Evolutionary conservation across 2,329 filamentous ascomycete genomes (phyloP), one percentile per base, ranked within the genome.

Genomic region (Aspergillus eucalypticola): DNA sequence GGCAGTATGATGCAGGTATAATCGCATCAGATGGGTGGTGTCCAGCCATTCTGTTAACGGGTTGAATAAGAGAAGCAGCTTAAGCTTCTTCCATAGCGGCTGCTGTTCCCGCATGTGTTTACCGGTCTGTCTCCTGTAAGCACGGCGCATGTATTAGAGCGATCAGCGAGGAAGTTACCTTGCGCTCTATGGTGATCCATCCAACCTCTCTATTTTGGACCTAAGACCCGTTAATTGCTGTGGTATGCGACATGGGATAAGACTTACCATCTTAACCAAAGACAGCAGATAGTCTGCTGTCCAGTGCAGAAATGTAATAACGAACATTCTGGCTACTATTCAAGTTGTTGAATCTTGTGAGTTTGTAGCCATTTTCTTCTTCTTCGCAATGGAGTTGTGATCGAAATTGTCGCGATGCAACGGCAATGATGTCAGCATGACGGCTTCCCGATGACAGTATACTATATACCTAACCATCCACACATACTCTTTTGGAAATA

Each of bases 51-150:
- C 77, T 6, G 67, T 73, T 1, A 75, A 46, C 2, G 73, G 76
- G 56, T 78, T 80, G 69, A 80, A 79, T 7, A 80, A 70, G 0
- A 80, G 23, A 3, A 78, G 63, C 5, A 81, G 66, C 60, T 78
- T 78, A 17, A 79, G 19, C 55, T 80, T 80, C 65, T 80, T 77
- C 58, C 66, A 66, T 19, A 79, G 66, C 0, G 75, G 69, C 56
- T 78, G 73, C 59, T 79, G 71, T 61, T 81, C 76, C 21, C 76
- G 75, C 57, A 72, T 72, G 23, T 72, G 65, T 59, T 69, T 60
- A 10, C 74, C 74, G 0, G 72, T 76, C 70, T 76, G 49, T 7
- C 6, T 3, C 38, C n/a, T 3, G 5, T 13, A 6, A 35, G 32
- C 15, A 35, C 11, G 32, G 11, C 32, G 32, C 32, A 35, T 13